A percentile compares a stretch with the other conserved stretches of the same genome.
Evolutionary conservation across 192 early-diverging fungal genomes (phyloP).

Genomic region (Coemansia aciculifera): DNA sequence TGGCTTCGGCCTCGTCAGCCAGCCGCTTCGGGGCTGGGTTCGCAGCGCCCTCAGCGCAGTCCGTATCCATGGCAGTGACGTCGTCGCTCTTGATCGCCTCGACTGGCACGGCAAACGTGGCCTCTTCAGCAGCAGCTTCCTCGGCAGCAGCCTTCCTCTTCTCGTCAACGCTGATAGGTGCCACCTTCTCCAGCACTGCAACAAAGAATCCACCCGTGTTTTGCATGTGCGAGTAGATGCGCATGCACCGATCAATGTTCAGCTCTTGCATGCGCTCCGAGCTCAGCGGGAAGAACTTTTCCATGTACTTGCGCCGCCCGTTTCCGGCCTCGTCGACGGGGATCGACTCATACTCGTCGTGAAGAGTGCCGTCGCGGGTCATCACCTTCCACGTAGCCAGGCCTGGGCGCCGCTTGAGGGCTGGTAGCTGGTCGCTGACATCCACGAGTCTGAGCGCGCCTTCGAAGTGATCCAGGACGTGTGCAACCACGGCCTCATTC

Average conservation of each 20-base stretch:
- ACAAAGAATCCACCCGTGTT: conserved; percentile 99
- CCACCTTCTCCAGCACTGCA: conserved; percentile 90
- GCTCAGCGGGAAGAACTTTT: conserved; percentile 61
- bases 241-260: conserved; percentile 74
- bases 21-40: conserved; percentile 15
- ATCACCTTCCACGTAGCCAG: conserved; percentile 87
- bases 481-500: conserved; percentile 94
- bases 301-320: conserved; percentile 53
- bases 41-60: background rate
- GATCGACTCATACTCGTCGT: conserved; percentile 55
- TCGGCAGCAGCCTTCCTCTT: conserved; percentile 21
- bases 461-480: conserved; percentile 63
- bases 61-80: background rate
- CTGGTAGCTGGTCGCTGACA: conserved; percentile 77
- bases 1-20: conserved; percentile 3
- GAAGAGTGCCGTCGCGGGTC: conserved; percentile 64
- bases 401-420: conserved; percentile 79
- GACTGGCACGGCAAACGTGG: background rate
- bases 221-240: conserved; percentile 91
- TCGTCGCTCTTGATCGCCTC: conserved; percentile 22
- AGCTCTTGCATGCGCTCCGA: conserved; percentile 60
- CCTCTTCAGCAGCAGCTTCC: background rate
- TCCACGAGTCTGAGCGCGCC: conserved; percentile 85
- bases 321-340: conserved; percentile 31
- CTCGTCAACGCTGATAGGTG: conserved; percentile 61